Conservation (phyloP, 352 stramenopile species). For the Stramenopiles sp. region DNA sequence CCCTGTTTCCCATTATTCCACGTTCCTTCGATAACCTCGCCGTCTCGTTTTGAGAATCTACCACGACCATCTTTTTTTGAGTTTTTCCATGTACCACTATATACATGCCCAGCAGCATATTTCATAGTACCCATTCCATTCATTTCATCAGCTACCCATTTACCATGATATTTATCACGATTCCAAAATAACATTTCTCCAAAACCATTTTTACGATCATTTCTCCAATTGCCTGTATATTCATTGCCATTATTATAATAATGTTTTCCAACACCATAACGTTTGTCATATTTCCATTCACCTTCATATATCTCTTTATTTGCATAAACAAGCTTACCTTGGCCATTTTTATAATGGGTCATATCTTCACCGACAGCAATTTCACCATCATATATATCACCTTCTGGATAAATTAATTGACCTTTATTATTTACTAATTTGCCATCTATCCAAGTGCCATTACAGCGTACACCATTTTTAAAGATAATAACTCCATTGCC, state of each 20-base stretch:
- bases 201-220: background rate
- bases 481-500: background rate
- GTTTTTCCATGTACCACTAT: background rate
- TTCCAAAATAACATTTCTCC: background rate
- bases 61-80: background rate
- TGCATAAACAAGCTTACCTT: background rate
- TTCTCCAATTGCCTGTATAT: background rate
- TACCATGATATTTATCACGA: background rate
- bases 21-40: background rate
- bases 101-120: slow-evolving; percentile 2
- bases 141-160: background rate
- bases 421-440: background rate
- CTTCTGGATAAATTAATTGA: background rate
- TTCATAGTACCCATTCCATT: slow-evolving; percentile 4
- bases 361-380: background rate
- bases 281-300: background rate
- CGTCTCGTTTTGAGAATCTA: background rate
- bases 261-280: slow-evolving; percentile 1
- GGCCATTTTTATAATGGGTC: background rate
- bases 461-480: background rate
- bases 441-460: background rate
- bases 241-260: background rate
- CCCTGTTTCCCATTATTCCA: background rate
- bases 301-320: slow-evolving; percentile 5
- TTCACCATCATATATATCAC: background rate